Percentiles rank a stretch among this genome's conserved stretches.
Conservation (phyloP, 2,329 filamentous ascomycete species). For the Colletotrichum sp. region DNA sequence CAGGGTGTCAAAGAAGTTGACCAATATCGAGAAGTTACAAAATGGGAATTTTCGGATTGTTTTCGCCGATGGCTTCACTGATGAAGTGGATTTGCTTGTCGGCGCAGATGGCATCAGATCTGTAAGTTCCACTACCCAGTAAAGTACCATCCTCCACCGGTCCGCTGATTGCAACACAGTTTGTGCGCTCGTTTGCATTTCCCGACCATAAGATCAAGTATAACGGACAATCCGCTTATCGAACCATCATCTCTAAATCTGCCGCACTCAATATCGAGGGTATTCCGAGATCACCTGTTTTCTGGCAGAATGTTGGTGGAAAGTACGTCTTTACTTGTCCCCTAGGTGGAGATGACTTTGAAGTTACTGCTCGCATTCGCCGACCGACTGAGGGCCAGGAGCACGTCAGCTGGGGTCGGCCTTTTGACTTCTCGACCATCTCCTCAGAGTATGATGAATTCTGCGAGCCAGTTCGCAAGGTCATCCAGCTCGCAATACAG, state of each 20-base stretch:
- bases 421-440: slow-evolving; percentile 24
- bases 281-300: slow-evolving; percentile 31
- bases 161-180: slow-evolving; percentile 25
- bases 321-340: slow-evolving; percentile 38
- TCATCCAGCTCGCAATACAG: slow-evolving; percentile 31
- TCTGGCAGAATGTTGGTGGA: slow-evolving; percentile 35
- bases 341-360: slow-evolving; percentile 36
- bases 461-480: slow-evolving; percentile 31
- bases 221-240: slow-evolving; percentile 39
- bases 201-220: slow-evolving; percentile 49
- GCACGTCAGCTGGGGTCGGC: slow-evolving; percentile 34
- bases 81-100: slow-evolving; percentile 50
- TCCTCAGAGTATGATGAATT: slow-evolving; percentile 32
- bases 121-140: slow-evolving; percentile 26
- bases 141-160: accelerated
- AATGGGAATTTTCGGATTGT: slow-evolving; percentile 40
- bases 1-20: slow-evolving; percentile 49
- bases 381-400: slow-evolving; percentile 27
- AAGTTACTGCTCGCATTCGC: slow-evolving; percentile 32
- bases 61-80: slow-evolving; percentile 49
- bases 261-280: slow-evolving; percentile 31
- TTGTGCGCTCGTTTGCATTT: slow-evolving; percentile 45
- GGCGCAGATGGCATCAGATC: slow-evolving; percentile 60
- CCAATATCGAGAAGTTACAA: slow-evolving; percentile 39
- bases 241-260: slow-evolving; percentile 31